These are phyloP conservation scores for Leishmania mexicana DNA, from an alignment of 208 protist species.

Conservation along the genomic window DNA sequence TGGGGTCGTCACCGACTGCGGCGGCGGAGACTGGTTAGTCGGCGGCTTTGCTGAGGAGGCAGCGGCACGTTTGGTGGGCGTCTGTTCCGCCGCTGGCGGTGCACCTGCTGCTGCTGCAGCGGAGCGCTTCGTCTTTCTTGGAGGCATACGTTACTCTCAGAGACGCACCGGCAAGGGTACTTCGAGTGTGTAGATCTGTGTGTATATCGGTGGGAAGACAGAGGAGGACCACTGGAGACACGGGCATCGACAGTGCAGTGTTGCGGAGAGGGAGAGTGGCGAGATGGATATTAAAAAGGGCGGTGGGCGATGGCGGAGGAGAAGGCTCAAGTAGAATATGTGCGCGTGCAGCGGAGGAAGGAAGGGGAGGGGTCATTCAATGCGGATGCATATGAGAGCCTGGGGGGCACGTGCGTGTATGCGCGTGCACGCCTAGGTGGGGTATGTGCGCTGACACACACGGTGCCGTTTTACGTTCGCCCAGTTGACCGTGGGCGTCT, in stretches of 20 bases:
- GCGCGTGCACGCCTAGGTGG: neutral
- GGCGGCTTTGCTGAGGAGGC: neutral
- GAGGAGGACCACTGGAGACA: neutral
- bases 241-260: neutral
- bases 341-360: neutral
- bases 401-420: neutral
- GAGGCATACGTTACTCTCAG: conserved; percentile 10
- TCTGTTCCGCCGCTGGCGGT: neutral
- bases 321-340: neutral
- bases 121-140: conserved; percentile 15
- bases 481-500: neutral
- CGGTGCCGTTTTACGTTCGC: neutral
- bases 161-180: neutral
- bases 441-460: neutral
- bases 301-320: neutral
- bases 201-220: neutral
- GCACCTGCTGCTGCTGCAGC: conserved; percentile 4
- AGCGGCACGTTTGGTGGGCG: neutral
- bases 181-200: neutral
- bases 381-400: neutral
- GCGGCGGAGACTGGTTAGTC: neutral
- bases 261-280: neutral
- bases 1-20: neutral
- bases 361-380: neutral
- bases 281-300: neutral